phyloP scores from a whole-genome alignment of 2,329 filamentous ascomycete species.

The Macrophomina pseudophaseolina region DNA sequence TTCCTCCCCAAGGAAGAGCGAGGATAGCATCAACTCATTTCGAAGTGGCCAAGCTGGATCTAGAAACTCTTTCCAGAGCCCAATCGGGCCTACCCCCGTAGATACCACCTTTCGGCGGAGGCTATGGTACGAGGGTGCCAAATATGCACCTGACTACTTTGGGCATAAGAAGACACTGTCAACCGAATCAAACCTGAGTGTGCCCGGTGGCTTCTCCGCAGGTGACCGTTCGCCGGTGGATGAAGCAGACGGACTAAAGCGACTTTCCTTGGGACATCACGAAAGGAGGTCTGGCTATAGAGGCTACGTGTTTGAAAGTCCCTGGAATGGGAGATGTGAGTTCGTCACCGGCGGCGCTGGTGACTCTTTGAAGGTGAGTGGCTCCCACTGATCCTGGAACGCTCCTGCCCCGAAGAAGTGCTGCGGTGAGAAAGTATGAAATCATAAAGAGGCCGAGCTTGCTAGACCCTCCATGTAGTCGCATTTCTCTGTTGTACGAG shows the following conservation, averaged over 20 bases:
- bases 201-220: constrained; percentile 28
- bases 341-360: constrained; percentile 81
- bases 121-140: constrained; percentile 55
- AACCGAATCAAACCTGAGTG: constrained; percentile 50
- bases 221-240: constrained; percentile 8
- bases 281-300: constrained; percentile 58
- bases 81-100: constrained; percentile 23
- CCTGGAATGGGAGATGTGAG: constrained; percentile 86
- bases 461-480: too few relatives aligned
- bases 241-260: not conserved
- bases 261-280: constrained; percentile 40
- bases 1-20: constrained; percentile 17
- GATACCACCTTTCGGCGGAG: constrained; percentile 49
- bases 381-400: not conserved
- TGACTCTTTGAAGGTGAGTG: constrained; percentile 64
- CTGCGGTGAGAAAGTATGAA: too few relatives aligned
- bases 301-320: constrained; percentile 77
- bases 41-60: constrained; percentile 11
- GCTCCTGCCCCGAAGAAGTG: too few relatives aligned
- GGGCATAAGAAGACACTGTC: constrained; percentile 46
- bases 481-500: too few relatives aligned
- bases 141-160: constrained; percentile 45
- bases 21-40: constrained; percentile 13
- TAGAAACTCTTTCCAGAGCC: constrained; percentile 28
- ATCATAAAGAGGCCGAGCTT: too few relatives aligned